These are phyloP conservation scores for Fusarium tuaranense DNA, from an alignment of 2,329 filamentous ascomycete species.

Conservation along the genomic window DNA sequence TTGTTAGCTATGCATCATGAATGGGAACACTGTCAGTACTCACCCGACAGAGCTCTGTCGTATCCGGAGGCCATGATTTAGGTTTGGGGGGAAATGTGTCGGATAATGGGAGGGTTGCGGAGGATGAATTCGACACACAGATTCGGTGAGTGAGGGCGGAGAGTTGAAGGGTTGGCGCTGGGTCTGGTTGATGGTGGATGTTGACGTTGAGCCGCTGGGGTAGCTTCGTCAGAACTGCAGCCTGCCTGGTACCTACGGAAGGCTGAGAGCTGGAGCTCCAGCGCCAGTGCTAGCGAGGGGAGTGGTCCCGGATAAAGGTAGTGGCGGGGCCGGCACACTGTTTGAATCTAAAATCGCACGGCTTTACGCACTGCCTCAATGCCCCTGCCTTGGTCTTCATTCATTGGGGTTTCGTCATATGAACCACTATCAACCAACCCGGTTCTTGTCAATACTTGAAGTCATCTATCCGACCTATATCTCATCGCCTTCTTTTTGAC, in stretches of 20 bases:
- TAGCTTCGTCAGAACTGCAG: conserved; percentile 57
- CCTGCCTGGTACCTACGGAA: conserved; percentile 47
- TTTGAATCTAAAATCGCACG: neutral
- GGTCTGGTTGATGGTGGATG: conserved; percentile 32
- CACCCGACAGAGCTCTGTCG: conserved; percentile 98
- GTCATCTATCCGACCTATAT: neutral
- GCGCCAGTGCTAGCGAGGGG: conserved; percentile 19
- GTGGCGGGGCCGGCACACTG: conserved; percentile 36
- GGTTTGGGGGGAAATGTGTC: conserved; percentile 1
- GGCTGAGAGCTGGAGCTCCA: conserved; percentile 48
- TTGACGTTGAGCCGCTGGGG: conserved; percentile 42
- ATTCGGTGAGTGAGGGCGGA: conserved; percentile 22
- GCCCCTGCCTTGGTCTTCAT: neutral
- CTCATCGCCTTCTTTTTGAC: neutral
- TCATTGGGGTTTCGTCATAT: neutral
- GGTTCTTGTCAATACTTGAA: neutral
- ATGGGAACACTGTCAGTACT: conserved; percentile 52
- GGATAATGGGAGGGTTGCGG: neutral
- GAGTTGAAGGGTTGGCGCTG: conserved; percentile 28
- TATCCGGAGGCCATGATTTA: conserved; percentile 88
- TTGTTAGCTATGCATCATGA: conserved; percentile 58
- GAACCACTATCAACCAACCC: neutral
- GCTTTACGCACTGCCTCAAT: neutral
- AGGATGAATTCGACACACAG: conserved; percentile 3
- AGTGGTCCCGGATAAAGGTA: conserved; percentile 46